Evolutionary conservation across 2,329 filamentous ascomycete genomes (phyloP).

Genomic region (Cordyceps fumosorosea): DNA sequence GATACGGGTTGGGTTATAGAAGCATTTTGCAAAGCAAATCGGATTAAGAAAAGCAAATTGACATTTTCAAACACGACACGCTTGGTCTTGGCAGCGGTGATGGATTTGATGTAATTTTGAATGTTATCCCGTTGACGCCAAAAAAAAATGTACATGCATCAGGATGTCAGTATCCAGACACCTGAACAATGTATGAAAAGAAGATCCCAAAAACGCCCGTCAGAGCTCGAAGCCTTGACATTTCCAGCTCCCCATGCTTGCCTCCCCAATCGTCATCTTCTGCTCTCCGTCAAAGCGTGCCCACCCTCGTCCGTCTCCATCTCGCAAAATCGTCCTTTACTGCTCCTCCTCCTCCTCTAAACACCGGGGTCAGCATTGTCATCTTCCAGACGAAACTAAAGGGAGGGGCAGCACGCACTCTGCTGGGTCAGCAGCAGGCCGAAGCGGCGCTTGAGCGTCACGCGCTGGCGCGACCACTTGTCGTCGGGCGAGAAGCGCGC

Average conservation of each 20-base stretch:
- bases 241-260: too few species aligned
- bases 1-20: neutral
- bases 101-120: neutral
- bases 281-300: too few species aligned
- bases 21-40: neutral
- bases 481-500: constrained; percentile 97
- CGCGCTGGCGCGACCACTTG: constrained; percentile 95
- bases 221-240: neutral
- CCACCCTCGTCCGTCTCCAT: too few species aligned
- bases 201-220: constrained; percentile 1
- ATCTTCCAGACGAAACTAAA: neutral
- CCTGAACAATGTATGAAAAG: neutral
- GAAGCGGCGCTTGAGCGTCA: constrained; percentile 92
- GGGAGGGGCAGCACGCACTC: constrained; percentile 27
- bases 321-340: neutral
- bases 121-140: neutral
- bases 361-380: neutral
- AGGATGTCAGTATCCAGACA: neutral
- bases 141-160: neutral
- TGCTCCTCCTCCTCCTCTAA: neutral
- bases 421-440: constrained; percentile 79
- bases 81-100: neutral
- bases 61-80: neutral
- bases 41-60: neutral
- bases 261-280: too few species aligned